These are phyloP conservation scores for Plasmodium sp. DNA, from an alignment of 169 alveolate species.

Conservation along the genomic window DNA sequence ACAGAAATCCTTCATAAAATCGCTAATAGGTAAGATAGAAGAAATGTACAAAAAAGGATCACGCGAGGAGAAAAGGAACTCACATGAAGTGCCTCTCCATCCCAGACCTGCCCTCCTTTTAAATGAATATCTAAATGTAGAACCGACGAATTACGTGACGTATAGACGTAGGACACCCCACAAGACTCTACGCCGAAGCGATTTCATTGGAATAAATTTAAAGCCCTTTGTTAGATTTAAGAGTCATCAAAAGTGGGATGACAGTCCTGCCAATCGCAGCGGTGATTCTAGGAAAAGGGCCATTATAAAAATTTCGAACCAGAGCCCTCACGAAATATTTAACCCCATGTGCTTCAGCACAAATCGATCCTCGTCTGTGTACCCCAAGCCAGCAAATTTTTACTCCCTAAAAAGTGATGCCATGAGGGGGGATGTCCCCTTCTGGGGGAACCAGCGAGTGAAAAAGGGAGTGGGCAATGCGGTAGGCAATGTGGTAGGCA, in stretches of 20 bases:
- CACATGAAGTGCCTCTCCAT: not conserved
- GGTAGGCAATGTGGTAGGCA: not conserved
- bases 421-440: not conserved
- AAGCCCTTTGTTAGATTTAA: conserved; percentile 60
- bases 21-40: conserved; percentile 13
- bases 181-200: conserved; percentile 39
- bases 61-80: not conserved
- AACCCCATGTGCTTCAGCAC: not conserved
- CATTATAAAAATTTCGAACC: conserved; percentile 45
- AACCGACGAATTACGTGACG: conserved; percentile 50
- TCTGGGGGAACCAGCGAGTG: not conserved
- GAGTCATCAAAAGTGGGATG: not conserved
- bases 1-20: conserved; percentile 14
- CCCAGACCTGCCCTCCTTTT: not conserved
- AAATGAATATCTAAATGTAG: conserved; percentile 57
- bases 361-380: not conserved
- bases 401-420: not conserved
- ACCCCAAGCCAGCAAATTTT: conserved; percentile 4
- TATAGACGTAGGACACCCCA: conserved; percentile 73
- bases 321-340: conserved; percentile 16
- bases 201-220: conserved; percentile 52
- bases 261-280: not conserved
- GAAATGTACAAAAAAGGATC: conserved; percentile 20
- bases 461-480: not conserved
- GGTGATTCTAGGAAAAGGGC: conserved; percentile 9